Base-by-base conservation (phyloP, 2,329 filamentous ascomycete genomes). In the Stromatinia cepivora region DNA sequence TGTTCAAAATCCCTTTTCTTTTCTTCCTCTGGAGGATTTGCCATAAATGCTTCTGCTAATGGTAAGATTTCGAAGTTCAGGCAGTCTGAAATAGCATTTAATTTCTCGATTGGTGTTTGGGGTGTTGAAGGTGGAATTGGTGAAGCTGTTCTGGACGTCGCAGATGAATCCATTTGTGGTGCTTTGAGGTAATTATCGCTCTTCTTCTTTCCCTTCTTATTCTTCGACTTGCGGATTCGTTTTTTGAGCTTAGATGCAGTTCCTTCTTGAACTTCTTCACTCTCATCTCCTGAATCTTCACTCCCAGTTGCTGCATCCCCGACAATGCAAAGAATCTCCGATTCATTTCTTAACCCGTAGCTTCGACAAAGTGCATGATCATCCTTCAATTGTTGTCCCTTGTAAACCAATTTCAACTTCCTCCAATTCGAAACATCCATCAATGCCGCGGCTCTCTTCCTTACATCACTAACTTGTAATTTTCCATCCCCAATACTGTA, bases 401-500 rank as follows among this genome's bases (percentile, higher is more conserved):
- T 92, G 82, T 91, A 92, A 70, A 91, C 83, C 76, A 94, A 83
- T 78, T 89, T 91, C 77, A 93, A 82, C 59, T 84, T 81, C 78
- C 76, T 83, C 77, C 82, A 81, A 58, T 88, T 84, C 7, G 85
- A 83, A 45, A 92, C 80, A 66, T 87, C 86, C 80, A 92, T 85
- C 77, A 92, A 84, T 73, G 90, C 83, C 67, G 86, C 88, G 7
- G 88, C 86, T n/a, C 90, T 88, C 67, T 89, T 84, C 69, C 87
- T 85, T 45, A 94, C 84, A 74, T 92, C 89, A 67, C 83, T 81
- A 46, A 93, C 87, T 46, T 83, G 84, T 69, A 94, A 81, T 76
- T 91, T 89, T 59, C 90, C 91, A 77, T 92, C 89, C 70, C 88
- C 89, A 76, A 94, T 93, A 70, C 88, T 87, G 79, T 90, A 92